These are phyloP conservation scores for Aspergillus carlsbadensis DNA, from an alignment of 495 filamentous ascomycete species.

Conservation along the genomic window DNA sequence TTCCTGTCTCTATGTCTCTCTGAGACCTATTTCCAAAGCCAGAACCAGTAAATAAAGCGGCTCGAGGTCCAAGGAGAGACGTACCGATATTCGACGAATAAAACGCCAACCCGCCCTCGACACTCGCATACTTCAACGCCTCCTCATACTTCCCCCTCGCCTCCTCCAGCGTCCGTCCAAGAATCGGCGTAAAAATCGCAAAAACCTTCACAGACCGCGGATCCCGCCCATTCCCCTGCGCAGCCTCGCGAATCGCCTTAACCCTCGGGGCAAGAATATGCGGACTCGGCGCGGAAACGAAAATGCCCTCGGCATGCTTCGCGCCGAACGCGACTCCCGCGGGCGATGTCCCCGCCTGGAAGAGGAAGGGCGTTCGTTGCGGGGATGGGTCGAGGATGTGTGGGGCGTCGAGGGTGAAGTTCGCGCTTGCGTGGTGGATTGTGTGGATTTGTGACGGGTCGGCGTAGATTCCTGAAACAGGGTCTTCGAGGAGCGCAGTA, in stretches of 20 bases:
- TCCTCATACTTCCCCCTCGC: conserved; percentile 53
- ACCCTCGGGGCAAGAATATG: conserved; percentile 52
- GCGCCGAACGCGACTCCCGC: conserved; percentile 59
- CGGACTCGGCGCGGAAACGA: conserved; percentile 56
- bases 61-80: no score
- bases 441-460: conserved; percentile 54
- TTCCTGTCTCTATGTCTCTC: neutral
- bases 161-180: conserved; percentile 56
- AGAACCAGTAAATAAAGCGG: no score
- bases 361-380: conserved; percentile 63
- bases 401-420: conserved; percentile 47
- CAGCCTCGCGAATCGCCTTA: conserved; percentile 50
- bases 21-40: no score
- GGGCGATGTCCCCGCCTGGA: conserved; percentile 61
- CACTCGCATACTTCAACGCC: conserved; percentile 28
- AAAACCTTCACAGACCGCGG: conserved; percentile 59
- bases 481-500: conserved; percentile 49
- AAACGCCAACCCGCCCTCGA: neutral
- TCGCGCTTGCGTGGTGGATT: conserved; percentile 59
- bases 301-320: conserved; percentile 62
- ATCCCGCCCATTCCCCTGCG: conserved; percentile 50
- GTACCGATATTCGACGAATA: conserved; percentile 54
- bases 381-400: conserved; percentile 61
- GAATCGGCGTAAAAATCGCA: conserved; percentile 54
- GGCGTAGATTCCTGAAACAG: conserved; percentile 48